These are phyloP conservation scores for Endothia cerciana DNA, from an alignment of 2,329 filamentous ascomycete species.

Conservation along the genomic window DNA sequence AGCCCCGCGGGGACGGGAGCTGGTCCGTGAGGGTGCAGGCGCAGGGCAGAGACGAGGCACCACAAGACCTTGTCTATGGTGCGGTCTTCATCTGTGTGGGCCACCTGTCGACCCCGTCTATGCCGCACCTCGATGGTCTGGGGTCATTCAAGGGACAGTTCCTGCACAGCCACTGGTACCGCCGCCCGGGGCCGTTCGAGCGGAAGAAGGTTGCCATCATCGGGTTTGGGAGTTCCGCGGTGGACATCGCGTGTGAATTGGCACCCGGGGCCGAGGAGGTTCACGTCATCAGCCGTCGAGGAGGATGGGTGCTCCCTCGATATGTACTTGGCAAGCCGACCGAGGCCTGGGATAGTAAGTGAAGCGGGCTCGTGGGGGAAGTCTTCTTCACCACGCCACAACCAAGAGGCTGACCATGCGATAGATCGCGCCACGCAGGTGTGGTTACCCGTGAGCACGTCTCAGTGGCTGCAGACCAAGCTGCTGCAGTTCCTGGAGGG, in stretches of 20 bases:
- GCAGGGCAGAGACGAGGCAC: constrained; percentile 25
- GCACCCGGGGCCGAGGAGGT: constrained; percentile 39
- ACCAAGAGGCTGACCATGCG: constrained; percentile 1
- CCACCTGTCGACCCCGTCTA: constrained; percentile 37
- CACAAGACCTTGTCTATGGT: constrained; percentile 35
- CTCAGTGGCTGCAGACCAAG: constrained; percentile 38
- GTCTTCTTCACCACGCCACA: background rate
- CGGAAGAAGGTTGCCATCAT: constrained; percentile 44
- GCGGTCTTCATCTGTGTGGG: constrained; percentile 44
- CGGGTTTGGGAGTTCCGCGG: constrained; percentile 43
- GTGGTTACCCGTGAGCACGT: constrained; percentile 35
- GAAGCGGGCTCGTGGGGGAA: no score
- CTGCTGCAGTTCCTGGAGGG: constrained; percentile 39
- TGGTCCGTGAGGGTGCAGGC: constrained; percentile 38
- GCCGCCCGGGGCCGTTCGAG: constrained; percentile 39
- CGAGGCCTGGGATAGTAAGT: constrained; percentile 42
- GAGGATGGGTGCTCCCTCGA: constrained; percentile 44
- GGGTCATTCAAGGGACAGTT: constrained; percentile 41
- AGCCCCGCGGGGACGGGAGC: constrained; percentile 33
- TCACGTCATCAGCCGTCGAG: constrained; percentile 43
- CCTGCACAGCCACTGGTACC: constrained; percentile 44
- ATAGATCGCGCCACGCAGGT: constrained; percentile 37
- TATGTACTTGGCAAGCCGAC: constrained; percentile 42
- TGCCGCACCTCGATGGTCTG: constrained; percentile 38
- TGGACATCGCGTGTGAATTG: constrained; percentile 45